A percentile compares a stretch with the other conserved stretches of the same genome.
These are phyloP conservation scores for Bipolaris sorokiniana DNA, from an alignment of 2,329 filamentous ascomycete species.

Conservation along the genomic window DNA sequence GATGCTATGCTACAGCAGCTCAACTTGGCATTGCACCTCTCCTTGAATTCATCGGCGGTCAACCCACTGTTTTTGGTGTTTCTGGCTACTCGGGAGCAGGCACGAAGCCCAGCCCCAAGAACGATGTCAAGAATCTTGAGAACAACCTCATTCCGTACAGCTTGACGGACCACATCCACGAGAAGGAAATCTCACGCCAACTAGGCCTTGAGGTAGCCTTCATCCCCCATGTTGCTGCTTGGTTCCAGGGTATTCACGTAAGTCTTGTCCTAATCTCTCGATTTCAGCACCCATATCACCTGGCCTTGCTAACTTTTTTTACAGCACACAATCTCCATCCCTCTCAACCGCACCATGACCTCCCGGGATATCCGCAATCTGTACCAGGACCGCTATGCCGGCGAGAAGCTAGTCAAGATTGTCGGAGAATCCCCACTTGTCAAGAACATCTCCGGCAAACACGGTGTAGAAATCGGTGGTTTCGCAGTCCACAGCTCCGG, in stretches of 20 bases:
- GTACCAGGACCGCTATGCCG: slow-evolving; percentile 95
- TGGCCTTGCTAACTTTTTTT: slow-evolving; percentile 2
- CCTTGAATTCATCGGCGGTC: slow-evolving; percentile 75
- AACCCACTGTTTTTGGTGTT: slow-evolving; percentile 86
- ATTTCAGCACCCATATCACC: no score
- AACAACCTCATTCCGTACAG: slow-evolving; percentile 93
- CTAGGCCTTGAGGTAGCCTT: slow-evolving; percentile 79
- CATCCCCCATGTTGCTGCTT: slow-evolving; percentile 91
- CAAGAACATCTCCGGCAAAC: slow-evolving; percentile 81
- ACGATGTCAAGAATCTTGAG: slow-evolving; percentile 80
- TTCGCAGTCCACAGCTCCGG: slow-evolving; percentile 92
- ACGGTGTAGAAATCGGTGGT: slow-evolving; percentile 91
- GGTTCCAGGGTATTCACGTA: slow-evolving; percentile 92
- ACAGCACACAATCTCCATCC: slow-evolving; percentile 85
- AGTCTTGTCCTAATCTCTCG: slow-evolving; percentile 20
- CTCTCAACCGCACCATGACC: slow-evolving; percentile 83
- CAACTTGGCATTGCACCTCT: slow-evolving; percentile 88
- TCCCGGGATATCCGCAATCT: slow-evolving; percentile 91
- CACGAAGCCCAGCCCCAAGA: slow-evolving; percentile 92
- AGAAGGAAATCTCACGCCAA: slow-evolving; percentile 84
- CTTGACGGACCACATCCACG: slow-evolving; percentile 92
- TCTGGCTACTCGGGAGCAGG: slow-evolving; percentile 95
- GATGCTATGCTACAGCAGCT: slow-evolving; percentile 92
- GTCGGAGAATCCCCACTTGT: slow-evolving; percentile 86
- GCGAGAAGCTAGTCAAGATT: slow-evolving; percentile 93